Percentiles rank a stretch among this genome's conserved stretches.
Conservation (phyloP, 78 protist genomes). For the Tieghemostelium lacteum region DNA sequence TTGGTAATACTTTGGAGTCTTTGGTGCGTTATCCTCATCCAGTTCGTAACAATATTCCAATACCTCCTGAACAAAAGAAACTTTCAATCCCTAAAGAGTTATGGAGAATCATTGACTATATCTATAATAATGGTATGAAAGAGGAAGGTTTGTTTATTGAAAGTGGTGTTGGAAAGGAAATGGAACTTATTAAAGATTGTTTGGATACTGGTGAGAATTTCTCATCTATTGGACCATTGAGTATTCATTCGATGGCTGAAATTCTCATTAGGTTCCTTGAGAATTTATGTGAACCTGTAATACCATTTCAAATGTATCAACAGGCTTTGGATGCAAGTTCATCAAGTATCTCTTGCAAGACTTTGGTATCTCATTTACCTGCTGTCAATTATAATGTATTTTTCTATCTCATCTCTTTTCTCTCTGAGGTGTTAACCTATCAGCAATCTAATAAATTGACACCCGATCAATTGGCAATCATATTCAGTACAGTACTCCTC, state of each 20-base stretch:
- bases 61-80: slow-evolving; percentile 40
- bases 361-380: slow-evolving; percentile 55
- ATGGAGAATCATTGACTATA: slow-evolving; percentile 87
- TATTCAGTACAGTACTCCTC: slow-evolving; percentile 38
- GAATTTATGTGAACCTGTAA: slow-evolving; percentile 79
- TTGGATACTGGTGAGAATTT: slow-evolving; percentile 76
- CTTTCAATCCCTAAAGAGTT: slow-evolving; percentile 89
- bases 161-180: slow-evolving; percentile 54
- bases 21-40: slow-evolving; percentile 70
- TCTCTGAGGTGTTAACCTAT: slow-evolving; percentile 53
- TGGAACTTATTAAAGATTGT: slow-evolving; percentile 70
- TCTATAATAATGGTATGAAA: slow-evolving; percentile 61
- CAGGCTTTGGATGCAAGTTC: slow-evolving; percentile 60
- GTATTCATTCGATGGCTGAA: slow-evolving; percentile 85
- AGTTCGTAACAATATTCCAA: slow-evolving; percentile 31
- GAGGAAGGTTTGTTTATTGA: slow-evolving; percentile 69
- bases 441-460: slow-evolving; percentile 49
- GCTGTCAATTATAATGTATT: slow-evolving; percentile 76
- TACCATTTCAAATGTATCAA: slow-evolving; percentile 75
- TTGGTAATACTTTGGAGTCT: slow-evolving; percentile 81
- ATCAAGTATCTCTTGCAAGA: slow-evolving; percentile 53
- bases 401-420: slow-evolving; percentile 77
- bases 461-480: slow-evolving; percentile 67
- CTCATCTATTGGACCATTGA: background rate
- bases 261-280: slow-evolving; percentile 81